phyloP scores from a whole-genome alignment of 495 filamentous ascomycete species.

The Penicillium waksmanii region DNA sequence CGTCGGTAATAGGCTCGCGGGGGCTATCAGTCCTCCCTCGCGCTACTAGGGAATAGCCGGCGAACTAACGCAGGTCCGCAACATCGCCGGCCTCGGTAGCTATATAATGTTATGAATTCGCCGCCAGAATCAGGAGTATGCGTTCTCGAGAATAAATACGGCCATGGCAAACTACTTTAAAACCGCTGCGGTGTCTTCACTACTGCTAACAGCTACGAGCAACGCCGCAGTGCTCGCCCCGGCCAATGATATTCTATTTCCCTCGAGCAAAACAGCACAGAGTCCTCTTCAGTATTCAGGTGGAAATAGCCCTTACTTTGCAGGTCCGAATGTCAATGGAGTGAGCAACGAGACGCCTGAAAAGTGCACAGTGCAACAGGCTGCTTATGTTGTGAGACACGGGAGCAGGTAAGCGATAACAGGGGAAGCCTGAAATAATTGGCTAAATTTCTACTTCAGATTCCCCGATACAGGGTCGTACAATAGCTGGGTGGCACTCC shows the following conservation, averaged over 20 bases:
- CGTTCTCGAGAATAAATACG: neutral
- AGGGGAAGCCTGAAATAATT: neutral
- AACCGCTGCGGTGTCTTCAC: conserved; percentile 14
- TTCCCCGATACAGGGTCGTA: conserved; percentile 57
- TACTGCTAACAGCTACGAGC: conserved; percentile 14
- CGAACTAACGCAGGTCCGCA: conserved; percentile 10
- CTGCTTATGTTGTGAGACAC: conserved; percentile 57
- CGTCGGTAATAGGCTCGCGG: conserved; percentile 17
- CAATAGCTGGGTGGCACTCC: conserved; percentile 51
- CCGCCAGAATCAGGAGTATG: neutral
- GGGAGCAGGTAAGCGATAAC: conserved; percentile 50
- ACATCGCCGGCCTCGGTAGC: neutral
- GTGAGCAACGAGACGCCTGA: conserved; percentile 52
- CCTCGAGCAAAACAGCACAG: conserved; percentile 25
- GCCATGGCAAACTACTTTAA: conserved; percentile 7
- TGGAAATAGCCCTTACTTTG: conserved; percentile 58
- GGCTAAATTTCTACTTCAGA: conserved; percentile 11
- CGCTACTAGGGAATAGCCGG: conserved; percentile 17
- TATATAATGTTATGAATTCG: conserved; percentile 1
- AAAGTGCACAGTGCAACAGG: conserved; percentile 57
- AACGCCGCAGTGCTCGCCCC: conserved; percentile 32
- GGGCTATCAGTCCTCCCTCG: conserved; percentile 1
- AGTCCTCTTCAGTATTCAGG: conserved; percentile 52
- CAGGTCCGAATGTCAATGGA: conserved; percentile 58
- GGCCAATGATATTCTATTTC: conserved; percentile 42